Evolutionary conservation across 83 land plant species (phyloP).

Genomic region (Picea abies): DNA sequence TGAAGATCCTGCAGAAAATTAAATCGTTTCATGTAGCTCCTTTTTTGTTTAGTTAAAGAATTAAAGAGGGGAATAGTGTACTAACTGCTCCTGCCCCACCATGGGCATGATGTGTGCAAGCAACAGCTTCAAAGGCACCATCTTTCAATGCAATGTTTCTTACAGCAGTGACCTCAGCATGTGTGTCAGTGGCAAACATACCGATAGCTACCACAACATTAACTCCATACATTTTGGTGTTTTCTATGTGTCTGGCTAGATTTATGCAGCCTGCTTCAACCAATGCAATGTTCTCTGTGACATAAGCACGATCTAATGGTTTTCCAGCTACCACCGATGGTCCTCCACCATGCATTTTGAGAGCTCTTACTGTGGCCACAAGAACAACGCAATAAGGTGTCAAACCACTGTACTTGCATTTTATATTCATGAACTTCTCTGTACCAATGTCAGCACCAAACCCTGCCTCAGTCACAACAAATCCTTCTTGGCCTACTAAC

Average conservation of each 20-base stretch:
- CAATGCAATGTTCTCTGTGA: conserved; percentile 82
- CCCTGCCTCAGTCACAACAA: conserved; percentile 99
- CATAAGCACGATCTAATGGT: conserved; percentile 90
- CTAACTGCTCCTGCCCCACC: conserved; percentile 98
- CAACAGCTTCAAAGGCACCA: conserved; percentile 97
- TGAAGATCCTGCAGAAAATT: not conserved
- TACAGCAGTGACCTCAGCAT: too few relatives aligned
- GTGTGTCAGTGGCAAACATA: too few relatives aligned
- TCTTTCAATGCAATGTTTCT: conserved; percentile 70
- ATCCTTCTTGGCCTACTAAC: conserved; percentile 91
- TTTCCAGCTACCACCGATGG: conserved; percentile 84
- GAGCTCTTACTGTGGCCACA: too few relatives aligned
- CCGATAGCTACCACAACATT: too few relatives aligned
- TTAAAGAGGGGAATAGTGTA: not conserved
- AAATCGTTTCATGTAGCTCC: too few relatives aligned
- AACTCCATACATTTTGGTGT: conserved; percentile 26
- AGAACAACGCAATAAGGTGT: too few relatives aligned
- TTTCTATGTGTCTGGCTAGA: conserved; percentile 80
- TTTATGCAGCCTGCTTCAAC: conserved; percentile 88
- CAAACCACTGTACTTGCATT: too few relatives aligned
- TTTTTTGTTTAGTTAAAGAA: too few relatives aligned
- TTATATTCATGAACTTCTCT: too few relatives aligned
- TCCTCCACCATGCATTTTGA: too few relatives aligned
- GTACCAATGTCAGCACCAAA: conserved; percentile 78
- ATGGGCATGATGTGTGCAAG: conserved; percentile 94